Evolutionary conservation across 2,329 filamentous ascomycete genomes (phyloP).

Genomic region (Sporothrix brasiliensis): DNA sequence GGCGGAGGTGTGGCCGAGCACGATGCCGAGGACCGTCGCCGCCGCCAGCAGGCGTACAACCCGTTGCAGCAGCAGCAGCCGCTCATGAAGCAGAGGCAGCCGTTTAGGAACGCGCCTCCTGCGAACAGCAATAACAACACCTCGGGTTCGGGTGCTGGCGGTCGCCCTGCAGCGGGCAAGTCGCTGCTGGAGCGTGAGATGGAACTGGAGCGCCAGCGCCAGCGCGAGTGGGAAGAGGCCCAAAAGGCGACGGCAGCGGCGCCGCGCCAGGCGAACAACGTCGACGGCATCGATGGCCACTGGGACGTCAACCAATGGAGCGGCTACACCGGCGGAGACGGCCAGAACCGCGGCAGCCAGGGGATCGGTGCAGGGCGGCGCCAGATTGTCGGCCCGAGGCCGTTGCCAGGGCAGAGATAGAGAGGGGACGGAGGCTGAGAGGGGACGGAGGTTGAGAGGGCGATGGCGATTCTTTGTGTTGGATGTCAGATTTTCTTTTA

Average conservation of each 20-base stretch:
- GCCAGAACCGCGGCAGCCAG: constrained; percentile 66
- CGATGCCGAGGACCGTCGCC: constrained; percentile 60
- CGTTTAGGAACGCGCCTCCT: constrained; percentile 24
- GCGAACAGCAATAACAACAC: constrained; percentile 1
- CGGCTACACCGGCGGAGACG: constrained; percentile 74
- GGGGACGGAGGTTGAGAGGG: not conserved
- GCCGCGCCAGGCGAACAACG: constrained; percentile 62
- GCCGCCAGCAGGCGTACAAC: constrained; percentile 58
- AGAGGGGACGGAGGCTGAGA: not conserved
- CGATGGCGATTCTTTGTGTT: not conserved
- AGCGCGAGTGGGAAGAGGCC: constrained; percentile 77
- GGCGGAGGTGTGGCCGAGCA: constrained; percentile 62
- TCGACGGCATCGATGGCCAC: constrained; percentile 66
- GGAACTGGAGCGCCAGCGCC: constrained; percentile 75
- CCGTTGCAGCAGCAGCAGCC: constrained; percentile 27
- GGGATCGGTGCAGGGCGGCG: constrained; percentile 71
- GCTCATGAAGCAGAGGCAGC: constrained; percentile 28
- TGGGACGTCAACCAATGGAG: constrained; percentile 79
- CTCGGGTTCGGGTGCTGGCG: not conserved
- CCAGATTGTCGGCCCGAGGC: constrained; percentile 78
- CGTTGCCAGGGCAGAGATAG: constrained; percentile 53
- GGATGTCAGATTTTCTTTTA: not conserved
- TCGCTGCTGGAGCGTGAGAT: constrained; percentile 77
- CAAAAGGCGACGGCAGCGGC: constrained; percentile 66
- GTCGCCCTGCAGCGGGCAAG: constrained; percentile 59